phyloP scores from a whole-genome alignment of 257 asterid genomes.

The Lycium barbarum region DNA sequence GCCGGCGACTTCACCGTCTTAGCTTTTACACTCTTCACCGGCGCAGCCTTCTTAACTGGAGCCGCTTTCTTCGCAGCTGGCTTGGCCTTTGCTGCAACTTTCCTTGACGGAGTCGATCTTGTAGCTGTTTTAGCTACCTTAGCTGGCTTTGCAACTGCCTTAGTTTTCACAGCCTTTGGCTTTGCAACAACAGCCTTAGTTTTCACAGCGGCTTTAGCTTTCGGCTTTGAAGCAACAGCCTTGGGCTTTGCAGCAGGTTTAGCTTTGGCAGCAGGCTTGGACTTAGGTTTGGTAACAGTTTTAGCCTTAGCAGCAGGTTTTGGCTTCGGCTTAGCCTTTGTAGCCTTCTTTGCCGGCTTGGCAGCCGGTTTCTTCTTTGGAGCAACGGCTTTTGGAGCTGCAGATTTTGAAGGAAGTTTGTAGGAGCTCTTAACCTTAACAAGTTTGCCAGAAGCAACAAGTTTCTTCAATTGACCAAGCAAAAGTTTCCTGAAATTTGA shows the following conservation, averaged over 20 bases:
- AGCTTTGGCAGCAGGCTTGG: conserved; percentile 45
- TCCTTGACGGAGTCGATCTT: conserved; percentile 26
- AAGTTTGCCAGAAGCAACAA: conserved; percentile 69
- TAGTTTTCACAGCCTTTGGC: conserved; percentile 57
- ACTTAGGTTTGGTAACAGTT: conserved; percentile 33
- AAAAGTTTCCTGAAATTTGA: conserved; percentile 73
- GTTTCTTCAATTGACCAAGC: conserved; percentile 72
- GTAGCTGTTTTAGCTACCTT: conserved; percentile 32
- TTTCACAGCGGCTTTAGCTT: conserved; percentile 59
- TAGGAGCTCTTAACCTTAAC: conserved; percentile 71
- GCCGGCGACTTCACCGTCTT: conserved; percentile 30
- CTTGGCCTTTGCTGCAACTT: conserved; percentile 16
- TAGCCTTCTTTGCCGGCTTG: conserved; percentile 31
- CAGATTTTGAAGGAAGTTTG: conserved; percentile 51
- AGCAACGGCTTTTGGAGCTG: conserved; percentile 37
- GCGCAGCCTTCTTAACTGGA: conserved; percentile 39
- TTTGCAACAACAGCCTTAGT: conserved; percentile 48
- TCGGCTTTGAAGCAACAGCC: conserved; percentile 55
- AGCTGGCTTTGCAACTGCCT: conserved; percentile 36
- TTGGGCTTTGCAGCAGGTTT: conserved; percentile 40
- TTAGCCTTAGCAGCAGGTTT: conserved; percentile 21
- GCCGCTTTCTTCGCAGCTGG: background rate
- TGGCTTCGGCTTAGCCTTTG: conserved; percentile 35
- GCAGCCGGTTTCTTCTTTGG: conserved; percentile 33
- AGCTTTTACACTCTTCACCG: conserved; percentile 40